Conservation (phyloP, 2,329 filamentous ascomycete genomes). For the Sporothrix phasma region DNA sequence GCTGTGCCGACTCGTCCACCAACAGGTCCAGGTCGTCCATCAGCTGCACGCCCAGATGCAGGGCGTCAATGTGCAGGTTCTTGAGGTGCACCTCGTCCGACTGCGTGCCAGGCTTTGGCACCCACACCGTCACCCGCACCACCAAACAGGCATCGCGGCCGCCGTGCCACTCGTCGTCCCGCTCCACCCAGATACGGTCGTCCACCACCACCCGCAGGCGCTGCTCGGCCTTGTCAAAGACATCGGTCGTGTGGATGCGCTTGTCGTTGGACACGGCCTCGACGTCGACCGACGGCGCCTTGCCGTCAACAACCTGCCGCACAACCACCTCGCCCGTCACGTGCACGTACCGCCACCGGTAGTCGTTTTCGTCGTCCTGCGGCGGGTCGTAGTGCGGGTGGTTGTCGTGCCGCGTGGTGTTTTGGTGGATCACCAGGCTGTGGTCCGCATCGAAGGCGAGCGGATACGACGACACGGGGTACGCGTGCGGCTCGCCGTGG, state of each 20-base stretch:
- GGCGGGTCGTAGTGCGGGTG: slow-evolving; percentile 16
- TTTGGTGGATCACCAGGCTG: slow-evolving; percentile 34
- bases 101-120: slow-evolving; percentile 25
- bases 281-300: slow-evolving; percentile 31
- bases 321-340: slow-evolving; percentile 39
- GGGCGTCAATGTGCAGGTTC: slow-evolving; percentile 28
- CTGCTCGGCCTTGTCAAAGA: slow-evolving; percentile 29
- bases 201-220: slow-evolving; percentile 26
- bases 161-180: slow-evolving; percentile 14
- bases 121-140: slow-evolving; percentile 38
- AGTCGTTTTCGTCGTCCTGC: not conserved
- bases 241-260: slow-evolving; percentile 27
- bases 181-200: slow-evolving; percentile 8
- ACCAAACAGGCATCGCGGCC: slow-evolving; percentile 35
- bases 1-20: slow-evolving; percentile 22
- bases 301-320: slow-evolving; percentile 23
- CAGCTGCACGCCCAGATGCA: slow-evolving; percentile 33
- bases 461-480: slow-evolving; percentile 17
- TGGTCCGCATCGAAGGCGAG: slow-evolving; percentile 29
- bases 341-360: slow-evolving; percentile 24
- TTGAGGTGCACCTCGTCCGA: slow-evolving; percentile 25
- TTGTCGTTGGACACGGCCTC: slow-evolving; percentile 38
- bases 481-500: not conserved
- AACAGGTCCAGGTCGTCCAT: slow-evolving; percentile 32
- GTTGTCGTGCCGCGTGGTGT: slow-evolving; percentile 19